Evolutionary conservation across 2,329 filamentous ascomycete species (phyloP).

Genomic region (Colletotrichum chlorophyti): DNA sequence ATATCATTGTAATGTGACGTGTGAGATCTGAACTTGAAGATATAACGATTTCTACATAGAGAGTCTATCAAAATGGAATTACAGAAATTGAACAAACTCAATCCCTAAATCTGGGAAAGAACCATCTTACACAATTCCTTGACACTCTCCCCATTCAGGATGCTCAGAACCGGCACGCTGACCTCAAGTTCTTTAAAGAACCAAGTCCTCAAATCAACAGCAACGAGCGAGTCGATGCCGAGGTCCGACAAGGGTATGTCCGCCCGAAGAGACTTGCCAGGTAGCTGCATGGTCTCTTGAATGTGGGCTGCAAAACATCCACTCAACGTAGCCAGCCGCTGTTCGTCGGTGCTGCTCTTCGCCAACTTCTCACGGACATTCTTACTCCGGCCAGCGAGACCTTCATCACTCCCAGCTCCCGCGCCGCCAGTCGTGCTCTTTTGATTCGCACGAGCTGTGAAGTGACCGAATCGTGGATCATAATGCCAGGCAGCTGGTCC

Average conservation of each 20-base stretch:
- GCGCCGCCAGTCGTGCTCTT: neutral
- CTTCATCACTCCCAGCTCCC: neutral
- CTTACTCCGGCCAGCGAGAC: neutral
- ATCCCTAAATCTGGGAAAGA: neutral
- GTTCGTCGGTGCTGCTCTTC: neutral
- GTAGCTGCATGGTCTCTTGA: constrained; percentile 8
- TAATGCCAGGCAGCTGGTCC: neutral
- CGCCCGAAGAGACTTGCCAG: neutral
- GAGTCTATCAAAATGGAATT: too few relatives aligned
- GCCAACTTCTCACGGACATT: neutral
- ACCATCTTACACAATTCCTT: constrained; percentile 8
- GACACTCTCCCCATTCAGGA: constrained; percentile 42
- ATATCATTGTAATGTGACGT: too few relatives aligned
- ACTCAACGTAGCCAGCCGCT: neutral
- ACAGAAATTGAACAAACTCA: neutral
- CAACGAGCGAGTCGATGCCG: constrained; percentile 37
- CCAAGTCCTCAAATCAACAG: constrained; percentile 50
- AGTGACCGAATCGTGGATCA: constrained; percentile 2
- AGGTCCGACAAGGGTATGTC: constrained; percentile 16
- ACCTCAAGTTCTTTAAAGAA: constrained; percentile 50
- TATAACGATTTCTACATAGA: neutral
- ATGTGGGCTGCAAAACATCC: neutral
- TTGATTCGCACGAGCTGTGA: neutral
- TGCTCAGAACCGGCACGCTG: constrained; percentile 52
- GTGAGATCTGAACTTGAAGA: too few relatives aligned